phyloP scores from a whole-genome alignment of 371 early-diverging fungal genomes.

The Choanephora cucurbitarum region DNA sequence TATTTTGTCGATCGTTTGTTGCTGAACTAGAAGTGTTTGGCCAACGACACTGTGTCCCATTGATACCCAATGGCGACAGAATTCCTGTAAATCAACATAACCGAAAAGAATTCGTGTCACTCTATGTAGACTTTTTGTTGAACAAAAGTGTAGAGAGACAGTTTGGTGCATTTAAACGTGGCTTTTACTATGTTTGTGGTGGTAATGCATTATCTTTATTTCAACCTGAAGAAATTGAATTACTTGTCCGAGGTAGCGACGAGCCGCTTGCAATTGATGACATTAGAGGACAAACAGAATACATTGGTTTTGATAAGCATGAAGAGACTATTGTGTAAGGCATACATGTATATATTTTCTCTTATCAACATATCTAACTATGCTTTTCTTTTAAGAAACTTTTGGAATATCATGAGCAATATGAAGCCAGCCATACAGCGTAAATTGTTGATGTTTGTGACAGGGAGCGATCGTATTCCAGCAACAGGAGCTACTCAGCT shows the following conservation, averaged over 20 bases:
- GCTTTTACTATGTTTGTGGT: constrained; percentile 91
- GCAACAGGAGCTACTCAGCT: constrained; percentile 84
- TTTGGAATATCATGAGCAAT: constrained; percentile 88
- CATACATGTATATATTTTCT: not conserved
- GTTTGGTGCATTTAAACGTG: constrained; percentile 89
- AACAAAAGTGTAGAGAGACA: constrained; percentile 75
- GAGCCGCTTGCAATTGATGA: constrained; percentile 80
- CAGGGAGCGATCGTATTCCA: constrained; percentile 97
- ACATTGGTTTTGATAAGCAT: constrained; percentile 67
- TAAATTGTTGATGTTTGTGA: constrained; percentile 90
- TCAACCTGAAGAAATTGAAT: constrained; percentile 94
- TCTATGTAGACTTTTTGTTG: constrained; percentile 81
- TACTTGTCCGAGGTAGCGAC: constrained; percentile 92
- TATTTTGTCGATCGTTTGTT: constrained; percentile 84
- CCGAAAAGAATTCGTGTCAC: constrained; percentile 78
- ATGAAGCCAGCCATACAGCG: constrained; percentile 76
- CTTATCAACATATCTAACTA: not conserved
- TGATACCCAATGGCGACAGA: constrained; percentile 72
- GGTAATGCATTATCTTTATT: constrained; percentile 89
- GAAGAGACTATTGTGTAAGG: constrained; percentile 59
- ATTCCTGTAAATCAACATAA: constrained; percentile 78
- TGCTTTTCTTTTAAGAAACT: constrained; percentile 43
- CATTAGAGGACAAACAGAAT: constrained; percentile 78
- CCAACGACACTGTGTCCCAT: constrained; percentile 64
- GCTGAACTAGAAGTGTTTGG: constrained; percentile 81